Evolutionary conservation across 1,284 basidiomycete genomes (phyloP).

Genomic region (Thecaphora thlaspeos): DNA sequence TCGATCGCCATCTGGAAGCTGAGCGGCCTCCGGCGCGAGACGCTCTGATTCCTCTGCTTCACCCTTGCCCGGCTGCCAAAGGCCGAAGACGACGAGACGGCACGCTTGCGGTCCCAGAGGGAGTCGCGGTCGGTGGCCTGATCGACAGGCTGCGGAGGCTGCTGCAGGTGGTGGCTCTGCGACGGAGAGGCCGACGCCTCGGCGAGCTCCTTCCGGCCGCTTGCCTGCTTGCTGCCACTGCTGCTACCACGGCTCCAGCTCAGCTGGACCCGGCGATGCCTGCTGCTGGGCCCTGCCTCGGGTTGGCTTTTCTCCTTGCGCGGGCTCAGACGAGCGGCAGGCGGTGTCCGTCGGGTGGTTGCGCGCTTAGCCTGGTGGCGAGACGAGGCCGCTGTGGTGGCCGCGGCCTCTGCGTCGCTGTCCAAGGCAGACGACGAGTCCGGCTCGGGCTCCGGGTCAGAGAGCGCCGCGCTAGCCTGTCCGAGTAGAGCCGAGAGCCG

Average conservation of each 20-base stretch:
- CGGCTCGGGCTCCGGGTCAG: conserved; percentile 37
- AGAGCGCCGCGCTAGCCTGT: conserved; percentile 11
- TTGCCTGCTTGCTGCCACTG: no score
- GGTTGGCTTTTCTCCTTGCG: no score
- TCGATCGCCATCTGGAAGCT: conserved; percentile 49
- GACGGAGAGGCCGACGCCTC: conserved; percentile 3
- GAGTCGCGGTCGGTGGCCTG: conserved; percentile 21
- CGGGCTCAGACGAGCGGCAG: no score
- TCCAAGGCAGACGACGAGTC: conserved; percentile 6
- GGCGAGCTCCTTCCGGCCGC: no score
- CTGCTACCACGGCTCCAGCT: no score
- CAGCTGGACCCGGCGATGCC: no score
- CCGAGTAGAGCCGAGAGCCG: conserved; percentile 4
- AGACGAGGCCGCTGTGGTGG: no score
- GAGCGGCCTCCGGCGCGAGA: conserved; percentile 36
- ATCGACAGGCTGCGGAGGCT: conserved; percentile 11
- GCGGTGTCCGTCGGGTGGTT: no score
- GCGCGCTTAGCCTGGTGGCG: no score
- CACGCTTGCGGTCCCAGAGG: conserved; percentile 24
- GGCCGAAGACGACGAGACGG: conserved; percentile 44
- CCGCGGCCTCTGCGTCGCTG: no score
- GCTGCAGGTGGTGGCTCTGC: conserved; percentile 10
- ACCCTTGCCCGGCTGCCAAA: conserved; percentile 47
- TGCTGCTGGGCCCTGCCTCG: no score
- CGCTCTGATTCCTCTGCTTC: conserved; percentile 41